Percentiles rank a stretch among this genome's conserved stretches.
Conservation (phyloP, 2,329 filamentous ascomycete genomes). For the Talaromyces sp. region DNA sequence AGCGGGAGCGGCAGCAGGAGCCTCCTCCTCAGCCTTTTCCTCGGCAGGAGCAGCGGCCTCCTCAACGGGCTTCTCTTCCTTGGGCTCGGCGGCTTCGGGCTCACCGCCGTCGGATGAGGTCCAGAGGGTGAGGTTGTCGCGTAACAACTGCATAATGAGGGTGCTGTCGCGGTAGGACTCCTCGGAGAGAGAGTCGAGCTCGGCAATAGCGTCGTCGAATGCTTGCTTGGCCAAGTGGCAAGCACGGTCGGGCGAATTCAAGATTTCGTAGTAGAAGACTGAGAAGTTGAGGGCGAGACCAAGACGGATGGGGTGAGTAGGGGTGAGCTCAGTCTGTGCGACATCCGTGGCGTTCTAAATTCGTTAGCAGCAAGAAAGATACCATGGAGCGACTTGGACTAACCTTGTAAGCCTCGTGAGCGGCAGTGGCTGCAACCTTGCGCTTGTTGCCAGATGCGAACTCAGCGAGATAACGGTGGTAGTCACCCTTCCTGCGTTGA, state of each 20-base stretch:
- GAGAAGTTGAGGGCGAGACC: conserved; percentile 98
- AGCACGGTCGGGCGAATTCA: conserved; percentile 95
- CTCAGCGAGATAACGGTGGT: conserved; percentile 98
- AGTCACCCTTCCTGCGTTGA: conserved; percentile 86
- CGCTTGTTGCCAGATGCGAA: conserved; percentile 93
- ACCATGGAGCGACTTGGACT: conserved; percentile 29
- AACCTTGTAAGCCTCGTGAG: conserved; percentile 98
- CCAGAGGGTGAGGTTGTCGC: conserved; percentile 97
- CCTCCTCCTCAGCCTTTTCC: conserved; percentile 41
- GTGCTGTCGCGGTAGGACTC: conserved; percentile 99
- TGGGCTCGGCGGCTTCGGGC: conserved; percentile 58
- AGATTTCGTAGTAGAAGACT: conserved; percentile 98
- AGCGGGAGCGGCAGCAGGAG: conserved; percentile 27
- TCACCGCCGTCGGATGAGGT: conserved; percentile 89
- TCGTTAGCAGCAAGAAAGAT: background rate
- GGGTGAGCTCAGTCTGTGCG: conserved; percentile 94
- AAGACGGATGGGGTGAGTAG: conserved; percentile 96
- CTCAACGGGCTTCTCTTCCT: conserved; percentile 60
- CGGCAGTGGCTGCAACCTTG: conserved; percentile 90
- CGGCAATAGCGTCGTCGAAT: conserved; percentile 96
- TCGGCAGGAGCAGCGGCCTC: conserved; percentile 43
- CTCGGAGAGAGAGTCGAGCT: conserved; percentile 96
- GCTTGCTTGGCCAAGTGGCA: conserved; percentile 99
- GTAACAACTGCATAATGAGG: conserved; percentile 97
- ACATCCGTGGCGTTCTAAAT: conserved; percentile 90